Base-by-base conservation (phyloP, 192 early-diverging fungal species). In the Linnemannia zychae region DNA sequence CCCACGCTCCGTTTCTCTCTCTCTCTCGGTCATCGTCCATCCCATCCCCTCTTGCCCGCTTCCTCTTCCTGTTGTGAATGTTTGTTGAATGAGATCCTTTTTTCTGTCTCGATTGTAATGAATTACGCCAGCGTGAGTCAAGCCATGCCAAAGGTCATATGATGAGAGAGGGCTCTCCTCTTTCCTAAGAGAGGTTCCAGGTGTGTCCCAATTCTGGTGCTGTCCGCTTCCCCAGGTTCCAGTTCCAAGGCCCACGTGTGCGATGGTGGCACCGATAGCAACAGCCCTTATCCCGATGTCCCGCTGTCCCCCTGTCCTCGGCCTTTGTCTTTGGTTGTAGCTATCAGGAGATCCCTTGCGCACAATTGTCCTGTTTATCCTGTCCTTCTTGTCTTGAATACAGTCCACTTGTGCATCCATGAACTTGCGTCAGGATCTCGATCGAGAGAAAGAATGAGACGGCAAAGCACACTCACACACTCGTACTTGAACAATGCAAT, bases 61-160 rank as follows among this genome's bases (percentile, higher is more conserved):
- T n/a, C n/a, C n/a, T 31, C 57, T 63, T n/a, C 57, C 31, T 28
- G 24, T 13, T 44, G 40, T 9, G 40, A 44, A 31, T 63, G 57
- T n/a, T n/a, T n/a, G n/a, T n/a, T n/a, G n/a, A n/a, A n/a, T 31
- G 57, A 31, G 57, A 63, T 63, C 57, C 57, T 28, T 24, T 1
- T 31, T 63, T 63, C 12, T 63, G 57, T 12, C 57, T n/a, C 15
- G 57, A 15, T 63, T 31, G n/a, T 15, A 15, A 28, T 63, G 24
- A n/a, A n/a, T n/a, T 63, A 28, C 57, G 57, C 57, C 28, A 24
- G 31, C 53, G 53, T 57, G 53, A 57, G 53, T 57, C 53, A 57
- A 57, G 7, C 53, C 53, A 57, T 57, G 53, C 24, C 53, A n/a
- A 57, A 1, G 24, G 57, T 63, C 57, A 63, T 63, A 63, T 12